These are phyloP conservation scores for Thraustochytrium striatum DNA, from an alignment of 352 stramenopile species.

Conservation along the genomic window DNA sequence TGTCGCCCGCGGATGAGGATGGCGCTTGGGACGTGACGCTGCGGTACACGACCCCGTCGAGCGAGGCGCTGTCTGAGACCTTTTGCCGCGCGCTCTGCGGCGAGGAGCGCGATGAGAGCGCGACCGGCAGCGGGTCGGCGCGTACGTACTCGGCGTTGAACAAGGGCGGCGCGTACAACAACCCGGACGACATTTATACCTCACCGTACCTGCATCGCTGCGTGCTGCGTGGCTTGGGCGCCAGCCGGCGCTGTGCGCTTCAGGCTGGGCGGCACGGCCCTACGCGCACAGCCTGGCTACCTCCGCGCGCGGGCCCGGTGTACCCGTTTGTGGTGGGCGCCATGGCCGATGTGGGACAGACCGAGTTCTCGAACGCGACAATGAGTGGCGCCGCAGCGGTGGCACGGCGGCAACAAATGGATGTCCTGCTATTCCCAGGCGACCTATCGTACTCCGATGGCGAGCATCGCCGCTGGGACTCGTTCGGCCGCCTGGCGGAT, in stretches of 20 bases:
- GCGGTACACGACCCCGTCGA: too few relatives aligned
- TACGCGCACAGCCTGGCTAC: too few relatives aligned
- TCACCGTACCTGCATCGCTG: constrained; percentile 39
- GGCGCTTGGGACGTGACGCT: too few relatives aligned
- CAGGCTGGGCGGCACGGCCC: too few relatives aligned
- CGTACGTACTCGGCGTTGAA: constrained; percentile 7
- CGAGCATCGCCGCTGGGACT: constrained; percentile 66
- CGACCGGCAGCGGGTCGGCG: background rate
- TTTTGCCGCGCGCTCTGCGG: too few relatives aligned
- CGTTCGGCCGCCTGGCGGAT: constrained; percentile 63
- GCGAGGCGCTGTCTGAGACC: too few relatives aligned
- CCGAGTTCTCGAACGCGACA: constrained; percentile 50
- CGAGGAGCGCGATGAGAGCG: too few relatives aligned
- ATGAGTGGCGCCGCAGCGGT: constrained; percentile 45
- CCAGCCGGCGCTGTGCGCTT: background rate
- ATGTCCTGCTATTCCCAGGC: constrained; percentile 59
- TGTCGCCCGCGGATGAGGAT: too few relatives aligned
- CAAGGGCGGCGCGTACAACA: background rate
- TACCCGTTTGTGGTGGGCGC: constrained; percentile 28
- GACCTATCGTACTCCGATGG: constrained; percentile 69
- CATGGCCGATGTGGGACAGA: constrained; percentile 56
- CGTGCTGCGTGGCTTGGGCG: background rate
- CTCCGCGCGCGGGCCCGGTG: background rate
- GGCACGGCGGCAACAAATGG: background rate
- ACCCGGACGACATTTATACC: background rate